Base-by-base conservation (phyloP, 495 filamentous ascomycete species). In the Xylaria nigripes region DNA sequence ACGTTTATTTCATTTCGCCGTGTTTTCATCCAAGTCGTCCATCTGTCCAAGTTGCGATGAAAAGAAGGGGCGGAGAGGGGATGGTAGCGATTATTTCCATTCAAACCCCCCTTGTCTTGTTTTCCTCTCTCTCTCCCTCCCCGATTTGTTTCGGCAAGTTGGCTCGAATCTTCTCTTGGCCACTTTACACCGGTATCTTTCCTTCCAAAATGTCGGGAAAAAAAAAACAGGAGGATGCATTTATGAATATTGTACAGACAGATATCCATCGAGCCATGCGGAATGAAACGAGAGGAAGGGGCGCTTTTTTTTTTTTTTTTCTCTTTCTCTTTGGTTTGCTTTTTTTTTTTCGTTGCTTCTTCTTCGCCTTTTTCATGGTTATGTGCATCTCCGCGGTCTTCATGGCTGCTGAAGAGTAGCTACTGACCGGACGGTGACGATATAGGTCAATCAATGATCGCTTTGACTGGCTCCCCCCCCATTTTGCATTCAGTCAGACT, bases 211-310 rank as follows among this genome's bases (percentile, higher is more conserved):
- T 42, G 50, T 58, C 45, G 50, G 43, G 43, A 54, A 59, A 48
- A 24, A 50, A 57, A 60, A 46, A 63, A 57, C 56, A 22, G 55
- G 51, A 61, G 47, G 43, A 51, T 45, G 44, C 54, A 45, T 55
- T 63, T 63, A 61, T 54, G 58, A 61, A 64, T 64, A 66, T 50
- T 66, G 61, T 66, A 66, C 63, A 66, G 58, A 56, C 51, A 58
- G 58, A 52, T 60, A 29, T 24, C 38, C 47, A 56, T 46, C 10
- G 30, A 42, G 59, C 51, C 63, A 56, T 60, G 54, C 54, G 45
- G 50, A 38, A 48, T 50, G 50, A 57, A 47, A 51, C 45, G 48
- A 48, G 32, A 15, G 32, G 13, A 12, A 36, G 13, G 15, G 15
- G 32, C 6, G 13, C 32, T 9, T 12, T 12, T 9, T 2, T 48